A percentile compares a stretch with the other conserved stretches of the same genome.
phyloP scores from a whole-genome alignment of 257 asterid species.

The Striga asiatica region DNA sequence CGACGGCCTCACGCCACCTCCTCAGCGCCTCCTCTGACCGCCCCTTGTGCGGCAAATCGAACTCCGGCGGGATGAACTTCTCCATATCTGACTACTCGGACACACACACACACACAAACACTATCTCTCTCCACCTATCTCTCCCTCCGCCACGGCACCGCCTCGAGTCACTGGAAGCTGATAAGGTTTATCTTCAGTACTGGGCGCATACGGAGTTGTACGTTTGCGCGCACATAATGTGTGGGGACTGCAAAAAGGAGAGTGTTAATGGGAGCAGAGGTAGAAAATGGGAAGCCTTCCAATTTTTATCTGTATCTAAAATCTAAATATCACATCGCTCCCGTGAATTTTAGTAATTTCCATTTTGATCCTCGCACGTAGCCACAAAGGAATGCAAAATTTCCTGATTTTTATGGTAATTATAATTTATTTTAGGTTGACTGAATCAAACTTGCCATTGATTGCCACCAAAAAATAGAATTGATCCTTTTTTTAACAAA shows the following conservation, averaged over 20 bases:
- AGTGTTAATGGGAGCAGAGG: background rate
- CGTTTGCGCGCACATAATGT: background rate
- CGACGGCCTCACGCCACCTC: conserved; percentile 70
- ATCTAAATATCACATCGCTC: background rate
- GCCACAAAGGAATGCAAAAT: no score
- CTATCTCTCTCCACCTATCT: background rate
- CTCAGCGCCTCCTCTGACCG: conserved; percentile 50
- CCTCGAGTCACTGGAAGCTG: background rate
- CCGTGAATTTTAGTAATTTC: background rate
- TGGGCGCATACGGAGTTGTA: background rate
- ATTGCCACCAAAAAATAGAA: no score
- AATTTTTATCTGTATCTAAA: background rate
- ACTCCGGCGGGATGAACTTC: conserved; percentile 38
- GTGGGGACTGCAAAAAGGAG: background rate
- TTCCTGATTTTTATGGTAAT: no score
- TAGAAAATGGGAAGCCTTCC: no score
- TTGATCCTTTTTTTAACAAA: no score
- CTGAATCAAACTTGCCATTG: no score
- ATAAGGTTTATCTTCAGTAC: background rate
- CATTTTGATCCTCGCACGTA: background rate
- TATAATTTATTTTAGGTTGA: no score
- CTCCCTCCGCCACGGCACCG: background rate
- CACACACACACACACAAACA: no score
- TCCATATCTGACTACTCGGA: conserved; percentile 24
- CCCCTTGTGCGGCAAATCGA: conserved; percentile 44